Percentiles rank a stretch among this genome's conserved stretches.
phyloP scores from a whole-genome alignment of 306 rosid genomes.

The Lathyrus sativus region DNA sequence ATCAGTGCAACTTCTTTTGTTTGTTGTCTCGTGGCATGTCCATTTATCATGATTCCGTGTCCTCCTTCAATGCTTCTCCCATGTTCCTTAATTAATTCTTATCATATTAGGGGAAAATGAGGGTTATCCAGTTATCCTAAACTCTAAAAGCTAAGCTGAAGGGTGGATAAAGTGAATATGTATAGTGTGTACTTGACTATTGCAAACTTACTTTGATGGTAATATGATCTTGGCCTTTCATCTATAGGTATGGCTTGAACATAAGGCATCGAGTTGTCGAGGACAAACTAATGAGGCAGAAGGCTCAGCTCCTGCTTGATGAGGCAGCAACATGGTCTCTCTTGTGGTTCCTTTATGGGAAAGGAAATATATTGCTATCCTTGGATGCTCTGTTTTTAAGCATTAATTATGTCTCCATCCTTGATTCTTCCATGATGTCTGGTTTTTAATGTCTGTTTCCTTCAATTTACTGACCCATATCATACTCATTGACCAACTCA shows the following conservation, averaged over 20 bases:
- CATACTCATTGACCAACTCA: conserved; percentile 19
- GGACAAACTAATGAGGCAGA: conserved; percentile 95
- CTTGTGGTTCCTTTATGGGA: conserved; percentile 91
- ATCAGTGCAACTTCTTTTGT: conserved; percentile 3
- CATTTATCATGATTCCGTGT: conserved; percentile 15
- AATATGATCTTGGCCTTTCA: conserved; percentile 30
- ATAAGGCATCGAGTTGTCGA: conserved; percentile 75
- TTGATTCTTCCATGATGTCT: conserved; percentile 20
- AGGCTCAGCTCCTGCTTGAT: conserved; percentile 85
- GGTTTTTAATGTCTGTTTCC: conserved; percentile 28
- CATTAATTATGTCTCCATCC: conserved; percentile 29
- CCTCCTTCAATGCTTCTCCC: conserved; percentile 2
- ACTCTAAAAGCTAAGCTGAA: background rate
- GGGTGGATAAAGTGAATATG: background rate
- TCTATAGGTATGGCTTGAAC: conserved; percentile 67
- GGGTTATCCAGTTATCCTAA: conserved; percentile 3
- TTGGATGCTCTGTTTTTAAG: conserved; percentile 25
- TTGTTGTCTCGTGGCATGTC: conserved; percentile 17
- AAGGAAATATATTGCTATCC: conserved; percentile 67
- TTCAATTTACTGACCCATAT: conserved; percentile 11
- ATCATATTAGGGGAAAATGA: conserved; percentile 9
- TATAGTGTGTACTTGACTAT: conserved; percentile 29
- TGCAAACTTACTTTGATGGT: conserved; percentile 27
- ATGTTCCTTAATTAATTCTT: conserved; percentile 22
- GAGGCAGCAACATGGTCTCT: conserved; percentile 99